These are phyloP conservation scores for Cercospora canescens DNA, from an alignment of 2,329 filamentous ascomycete species.

Conservation along the genomic window DNA sequence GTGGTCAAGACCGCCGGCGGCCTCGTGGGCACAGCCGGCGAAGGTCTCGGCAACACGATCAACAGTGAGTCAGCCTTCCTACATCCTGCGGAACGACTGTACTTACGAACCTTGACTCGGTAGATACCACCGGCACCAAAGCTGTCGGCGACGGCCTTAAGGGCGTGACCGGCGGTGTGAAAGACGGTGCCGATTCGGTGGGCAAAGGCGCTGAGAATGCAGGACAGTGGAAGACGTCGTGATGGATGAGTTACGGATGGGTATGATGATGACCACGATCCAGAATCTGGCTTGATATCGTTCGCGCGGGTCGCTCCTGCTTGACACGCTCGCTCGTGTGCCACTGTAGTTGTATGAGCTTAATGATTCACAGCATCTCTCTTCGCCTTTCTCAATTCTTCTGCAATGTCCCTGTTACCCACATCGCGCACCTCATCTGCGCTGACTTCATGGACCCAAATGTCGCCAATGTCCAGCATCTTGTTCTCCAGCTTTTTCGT, in stretches of 20 bases:
- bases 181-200: slow-evolving; percentile 44
- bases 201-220: slow-evolving; percentile 49
- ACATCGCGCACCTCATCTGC: background rate
- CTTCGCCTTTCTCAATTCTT: background rate
- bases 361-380: background rate
- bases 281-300: background rate
- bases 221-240: slow-evolving; percentile 45
- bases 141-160: slow-evolving; percentile 45
- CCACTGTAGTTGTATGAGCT: background rate
- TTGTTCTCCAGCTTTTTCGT: background rate
- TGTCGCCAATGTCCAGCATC: background rate
- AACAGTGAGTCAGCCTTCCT: slow-evolving; percentile 33
- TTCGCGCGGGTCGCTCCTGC: background rate
- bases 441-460: background rate
- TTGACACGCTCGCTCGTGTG: background rate
- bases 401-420: background rate
- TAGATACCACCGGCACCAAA: slow-evolving; percentile 44
- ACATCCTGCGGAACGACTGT: background rate
- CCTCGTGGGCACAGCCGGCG: slow-evolving; percentile 50
- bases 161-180: slow-evolving; percentile 46
- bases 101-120: background rate
- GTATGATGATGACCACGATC: background rate
- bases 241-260: too few relatives aligned
- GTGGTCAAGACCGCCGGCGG: slow-evolving; percentile 55
- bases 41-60: slow-evolving; percentile 47